phyloP scores from a whole-genome alignment of 441 rosid genomes.

The Erodium moschatum region DNA sequence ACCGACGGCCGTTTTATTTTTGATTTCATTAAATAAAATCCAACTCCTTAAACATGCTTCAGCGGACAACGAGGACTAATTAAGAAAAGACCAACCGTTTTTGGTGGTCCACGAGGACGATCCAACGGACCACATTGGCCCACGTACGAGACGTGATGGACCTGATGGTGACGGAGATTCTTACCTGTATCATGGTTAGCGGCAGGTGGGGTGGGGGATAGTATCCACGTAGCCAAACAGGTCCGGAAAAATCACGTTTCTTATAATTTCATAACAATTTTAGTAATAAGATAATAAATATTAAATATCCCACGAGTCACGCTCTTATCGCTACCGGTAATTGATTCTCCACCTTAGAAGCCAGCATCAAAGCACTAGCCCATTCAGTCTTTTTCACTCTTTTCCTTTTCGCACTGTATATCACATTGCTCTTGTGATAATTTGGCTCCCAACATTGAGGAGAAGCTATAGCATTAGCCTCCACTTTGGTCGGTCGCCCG shows the following conservation, averaged over 20 bases:
- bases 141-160: background rate
- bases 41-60: background rate
- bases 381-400: background rate
- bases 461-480: background rate
- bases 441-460: too few relatives aligned
- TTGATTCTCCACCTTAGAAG: background rate
- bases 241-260: background rate
- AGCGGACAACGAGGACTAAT: background rate
- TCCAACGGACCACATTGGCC: background rate
- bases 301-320: too few relatives aligned
- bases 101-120: background rate
- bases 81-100: background rate
- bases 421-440: background rate
- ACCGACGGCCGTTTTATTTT: background rate
- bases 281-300: background rate
- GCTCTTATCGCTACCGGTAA: background rate
- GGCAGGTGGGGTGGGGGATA: background rate
- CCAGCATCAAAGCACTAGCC: background rate
- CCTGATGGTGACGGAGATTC: background rate
- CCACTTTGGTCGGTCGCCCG: background rate
- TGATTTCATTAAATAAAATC: background rate
- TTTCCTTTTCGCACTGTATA: background rate
- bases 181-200: background rate
- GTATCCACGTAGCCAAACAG: background rate
- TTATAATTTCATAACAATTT: background rate